Evolutionary conservation across 2,329 filamentous ascomycete species (phyloP).

Genomic region (Colletotrichum tofieldiae): DNA sequence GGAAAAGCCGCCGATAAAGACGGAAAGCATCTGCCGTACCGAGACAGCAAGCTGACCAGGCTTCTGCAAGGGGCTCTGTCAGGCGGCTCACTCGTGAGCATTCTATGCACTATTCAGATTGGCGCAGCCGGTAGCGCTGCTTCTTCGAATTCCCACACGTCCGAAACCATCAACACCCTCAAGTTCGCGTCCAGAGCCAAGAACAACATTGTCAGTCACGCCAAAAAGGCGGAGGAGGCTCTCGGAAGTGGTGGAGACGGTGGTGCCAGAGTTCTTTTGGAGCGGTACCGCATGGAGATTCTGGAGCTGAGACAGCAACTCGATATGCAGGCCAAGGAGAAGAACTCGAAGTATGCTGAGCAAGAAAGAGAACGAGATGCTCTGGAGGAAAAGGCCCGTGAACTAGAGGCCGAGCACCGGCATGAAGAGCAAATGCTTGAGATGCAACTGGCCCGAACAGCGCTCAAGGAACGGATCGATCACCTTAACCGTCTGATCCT

Average conservation of each 20-base stretch:
- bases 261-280: constrained; percentile 87
- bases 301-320: constrained; percentile 84
- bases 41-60: constrained; percentile 97
- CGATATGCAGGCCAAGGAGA: constrained; percentile 83
- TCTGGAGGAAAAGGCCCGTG: constrained; percentile 80
- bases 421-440: constrained; percentile 99
- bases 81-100: constrained; percentile 94
- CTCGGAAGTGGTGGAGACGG: constrained; percentile 86
- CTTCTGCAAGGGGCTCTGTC: constrained; percentile 93
- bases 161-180: constrained; percentile 93
- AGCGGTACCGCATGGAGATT: constrained; percentile 96
- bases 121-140: constrained; percentile 83
- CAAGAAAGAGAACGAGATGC: constrained; percentile 75
- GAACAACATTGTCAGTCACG: constrained; percentile 98
- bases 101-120: constrained; percentile 95
- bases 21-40: constrained; percentile 93
- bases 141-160: constrained; percentile 80
- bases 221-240: constrained; percentile 94
- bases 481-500: constrained; percentile 96
- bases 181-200: constrained; percentile 98
- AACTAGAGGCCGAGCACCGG: constrained; percentile 86
- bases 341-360: constrained; percentile 74
- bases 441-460: constrained; percentile 96
- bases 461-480: constrained; percentile 96
- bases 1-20: constrained; percentile 83